Base-by-base conservation (phyloP, 495 filamentous ascomycete species). In the Talaromyces ruber region DNA sequence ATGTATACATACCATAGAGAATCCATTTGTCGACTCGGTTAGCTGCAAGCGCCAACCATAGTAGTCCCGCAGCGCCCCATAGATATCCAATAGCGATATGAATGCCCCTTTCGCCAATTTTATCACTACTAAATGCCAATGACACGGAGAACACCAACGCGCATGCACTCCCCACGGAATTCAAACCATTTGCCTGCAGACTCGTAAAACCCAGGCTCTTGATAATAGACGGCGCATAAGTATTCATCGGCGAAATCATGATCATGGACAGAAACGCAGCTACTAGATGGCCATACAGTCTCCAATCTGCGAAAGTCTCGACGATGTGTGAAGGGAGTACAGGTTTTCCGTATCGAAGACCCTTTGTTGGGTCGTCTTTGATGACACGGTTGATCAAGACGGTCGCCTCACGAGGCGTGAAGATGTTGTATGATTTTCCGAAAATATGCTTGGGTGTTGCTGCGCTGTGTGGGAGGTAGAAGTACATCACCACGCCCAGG, bases 141-240 rank as follows among this genome's bases (percentile, higher is more conserved):
- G 58, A 50, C 24, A 60, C 37, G 3, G 58, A 60, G 29, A 60
- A 60, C 2, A 60, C 14, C 37, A 60, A 51, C 1, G 58, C 34
- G 30, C 58, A 60, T 5, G 56, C 56, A 55, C 51, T 59, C 2
- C 61, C 53, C 6, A 63, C 54, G 1, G 62, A 64, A 75, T 74
- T 43, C 69, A 69, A 52, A 68, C 72, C 11, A 67, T 71, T 59
- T 69, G 67, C 58, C 74, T 75, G 71, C 70, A 78, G 21, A 26
- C 22, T 52, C n/a, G 58, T 60, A 50, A 60, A 60, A 2, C 58
- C 58, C 5, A 60, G 58, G 30, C 39, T 50, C 12, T 60, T 60
- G 25, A 60, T 60, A 24, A 60, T 60, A 14, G 58, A 60, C 3
- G 58, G 58, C 29, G 58, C 58, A 60, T 60, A 60, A 1, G 58